Percentiles rank a stretch among this genome's conserved stretches.
Evolutionary conservation across 2,329 filamentous ascomycete species (phyloP).

Genomic region (Aureobasidium sp.): DNA sequence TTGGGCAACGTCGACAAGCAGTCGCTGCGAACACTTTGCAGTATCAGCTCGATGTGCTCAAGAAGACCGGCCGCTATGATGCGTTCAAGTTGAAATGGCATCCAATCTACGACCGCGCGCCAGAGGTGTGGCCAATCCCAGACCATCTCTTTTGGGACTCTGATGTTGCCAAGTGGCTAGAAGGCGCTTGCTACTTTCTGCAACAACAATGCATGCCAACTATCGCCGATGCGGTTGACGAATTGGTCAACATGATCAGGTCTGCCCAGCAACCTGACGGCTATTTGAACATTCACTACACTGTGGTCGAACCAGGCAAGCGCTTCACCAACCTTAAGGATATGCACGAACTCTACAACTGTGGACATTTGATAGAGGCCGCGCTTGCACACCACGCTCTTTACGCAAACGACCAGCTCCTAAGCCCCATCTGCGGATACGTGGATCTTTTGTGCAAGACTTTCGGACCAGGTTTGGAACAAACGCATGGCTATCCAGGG

Average conservation of each 20-base stretch:
- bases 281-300: slow-evolving; percentile 58
- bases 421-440: slow-evolving; percentile 49
- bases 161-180: slow-evolving; percentile 55
- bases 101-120: slow-evolving; percentile 43
- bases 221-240: slow-evolving; percentile 45
- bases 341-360: slow-evolving; percentile 57
- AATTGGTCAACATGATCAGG: slow-evolving; percentile 53
- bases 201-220: slow-evolving; percentile 36
- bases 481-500: slow-evolving; percentile 54
- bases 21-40: slow-evolving; percentile 40
- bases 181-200: slow-evolving; percentile 54
- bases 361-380: slow-evolving; percentile 55
- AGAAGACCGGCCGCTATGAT: slow-evolving; percentile 45
- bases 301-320: slow-evolving; percentile 49
- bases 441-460: slow-evolving; percentile 44
- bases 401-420: slow-evolving; percentile 45
- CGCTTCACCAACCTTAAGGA: slow-evolving; percentile 54
- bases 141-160: slow-evolving; percentile 51
- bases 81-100: slow-evolving; percentile 54
- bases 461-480: slow-evolving; percentile 45
- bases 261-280: slow-evolving; percentile 53
- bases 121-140: slow-evolving; percentile 49
- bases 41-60: slow-evolving; percentile 48
- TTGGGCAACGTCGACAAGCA: slow-evolving; percentile 33
- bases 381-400: slow-evolving; percentile 50